A percentile compares a stretch with the other conserved stretches of the same genome.
These are phyloP conservation scores for Penicillium atrosanguineum DNA, from an alignment of 495 filamentous ascomycete genomes.

Conservation along the genomic window DNA sequence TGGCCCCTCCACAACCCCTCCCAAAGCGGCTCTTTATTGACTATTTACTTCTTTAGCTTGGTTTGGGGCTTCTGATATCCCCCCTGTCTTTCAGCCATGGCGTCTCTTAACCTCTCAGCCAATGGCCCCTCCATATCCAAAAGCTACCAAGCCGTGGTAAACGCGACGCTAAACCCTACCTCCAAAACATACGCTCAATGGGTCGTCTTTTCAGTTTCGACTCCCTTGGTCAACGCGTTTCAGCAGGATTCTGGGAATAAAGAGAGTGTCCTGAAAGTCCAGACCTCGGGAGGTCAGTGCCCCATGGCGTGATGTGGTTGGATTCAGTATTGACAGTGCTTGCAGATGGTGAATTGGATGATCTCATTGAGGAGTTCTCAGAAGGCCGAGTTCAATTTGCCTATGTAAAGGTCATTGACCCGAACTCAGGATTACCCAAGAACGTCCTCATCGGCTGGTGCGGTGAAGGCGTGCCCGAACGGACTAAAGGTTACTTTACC, in stretches of 20 bases:
- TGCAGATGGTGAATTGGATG: constrained; percentile 88
- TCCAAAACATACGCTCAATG: constrained; percentile 78
- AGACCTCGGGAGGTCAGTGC: constrained; percentile 77
- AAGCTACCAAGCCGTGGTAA: constrained; percentile 87
- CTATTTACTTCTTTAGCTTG: background rate
- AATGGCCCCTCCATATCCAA: constrained; percentile 89
- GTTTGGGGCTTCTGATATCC: background rate
- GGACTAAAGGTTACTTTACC: constrained; percentile 97
- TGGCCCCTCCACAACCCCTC: constrained; percentile 1
- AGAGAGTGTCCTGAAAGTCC: constrained; percentile 92
- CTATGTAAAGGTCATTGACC: constrained; percentile 93
- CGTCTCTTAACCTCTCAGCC: constrained; percentile 84
- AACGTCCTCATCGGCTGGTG: constrained; percentile 95
- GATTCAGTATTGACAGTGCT: background rate
- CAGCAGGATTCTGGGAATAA: constrained; percentile 76
- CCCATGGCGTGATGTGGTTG: background rate
- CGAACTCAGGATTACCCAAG: constrained; percentile 88
- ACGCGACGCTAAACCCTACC: constrained; percentile 56
- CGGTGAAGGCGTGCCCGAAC: constrained; percentile 95
- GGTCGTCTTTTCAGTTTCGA: constrained; percentile 88
- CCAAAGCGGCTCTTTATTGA: background rate
- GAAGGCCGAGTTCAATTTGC: constrained; percentile 97
- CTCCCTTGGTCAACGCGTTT: constrained; percentile 87
- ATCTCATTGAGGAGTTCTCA: constrained; percentile 96
- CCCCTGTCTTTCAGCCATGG: constrained; percentile 56